A percentile compares a stretch with the other conserved stretches of the same genome.
Conservation (phyloP, 352 stramenopile species). For the Blastocystis sp. region DNA sequence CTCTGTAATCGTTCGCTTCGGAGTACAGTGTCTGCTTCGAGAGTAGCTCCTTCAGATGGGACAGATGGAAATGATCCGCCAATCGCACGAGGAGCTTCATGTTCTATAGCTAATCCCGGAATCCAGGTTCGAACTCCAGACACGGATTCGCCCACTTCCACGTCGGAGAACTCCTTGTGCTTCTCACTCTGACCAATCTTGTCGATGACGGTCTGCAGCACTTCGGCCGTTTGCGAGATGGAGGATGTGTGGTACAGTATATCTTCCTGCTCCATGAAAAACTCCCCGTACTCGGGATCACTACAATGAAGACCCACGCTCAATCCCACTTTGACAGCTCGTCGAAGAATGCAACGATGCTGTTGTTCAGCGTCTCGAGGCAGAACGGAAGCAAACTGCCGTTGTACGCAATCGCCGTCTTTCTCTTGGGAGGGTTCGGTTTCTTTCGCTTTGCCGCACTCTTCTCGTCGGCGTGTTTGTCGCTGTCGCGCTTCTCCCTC, state of each 20-base stretch:
- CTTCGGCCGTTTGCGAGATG: constrained; percentile 25
- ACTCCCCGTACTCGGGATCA: neutral
- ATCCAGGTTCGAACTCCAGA: neutral
- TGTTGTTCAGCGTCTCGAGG: constrained; percentile 47
- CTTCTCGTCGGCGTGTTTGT: neutral
- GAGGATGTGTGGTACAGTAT: constrained; percentile 41
- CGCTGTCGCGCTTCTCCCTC: neutral
- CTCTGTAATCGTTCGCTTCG: constrained; percentile 19
- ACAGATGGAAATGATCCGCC: neutral
- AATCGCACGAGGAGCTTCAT: neutral
- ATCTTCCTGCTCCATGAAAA: constrained; percentile 36
- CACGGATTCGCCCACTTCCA: neutral
- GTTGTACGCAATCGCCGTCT: constrained; percentile 41
- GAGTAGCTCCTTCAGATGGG: neutral
- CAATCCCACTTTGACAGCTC: neutral
- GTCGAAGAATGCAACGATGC: constrained; percentile 33
- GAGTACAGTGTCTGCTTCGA: constrained; percentile 24
- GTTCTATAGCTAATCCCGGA: neutral
- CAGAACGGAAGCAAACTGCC: constrained; percentile 46
- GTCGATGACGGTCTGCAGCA: constrained; percentile 7
- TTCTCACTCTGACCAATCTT: neutral
- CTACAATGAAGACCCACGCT: neutral
- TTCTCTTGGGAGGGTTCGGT: neutral
- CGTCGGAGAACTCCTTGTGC: neutral
- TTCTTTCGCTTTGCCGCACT: constrained; percentile 28